These are phyloP conservation scores for Ophiostoma quercus DNA, from an alignment of 2,329 filamentous ascomycete genomes.

Conservation along the genomic window DNA sequence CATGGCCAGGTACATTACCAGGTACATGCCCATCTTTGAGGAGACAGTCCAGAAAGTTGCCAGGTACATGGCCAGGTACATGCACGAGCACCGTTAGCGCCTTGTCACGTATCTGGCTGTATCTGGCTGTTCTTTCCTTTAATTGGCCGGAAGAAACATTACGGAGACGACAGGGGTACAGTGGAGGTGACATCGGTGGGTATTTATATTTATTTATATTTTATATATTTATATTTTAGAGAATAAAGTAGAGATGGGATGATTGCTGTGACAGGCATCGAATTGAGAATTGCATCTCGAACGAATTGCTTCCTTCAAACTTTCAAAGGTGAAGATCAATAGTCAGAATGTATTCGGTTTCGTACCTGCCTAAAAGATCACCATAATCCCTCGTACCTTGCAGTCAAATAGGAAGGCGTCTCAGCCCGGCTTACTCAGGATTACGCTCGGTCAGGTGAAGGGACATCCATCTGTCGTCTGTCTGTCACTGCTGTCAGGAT, in stretches of 20 bases:
- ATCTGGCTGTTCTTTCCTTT: not conserved
- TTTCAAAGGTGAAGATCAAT: too few relatives aligned
- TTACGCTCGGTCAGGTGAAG: too few relatives aligned
- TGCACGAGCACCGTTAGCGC: not conserved
- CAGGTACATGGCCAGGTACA: not conserved
- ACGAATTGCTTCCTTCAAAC: too few relatives aligned
- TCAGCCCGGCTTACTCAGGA: not conserved
- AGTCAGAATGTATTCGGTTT: too few relatives aligned
- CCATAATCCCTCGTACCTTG: not conserved
- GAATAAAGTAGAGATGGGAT: too few relatives aligned
- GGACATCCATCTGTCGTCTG: too few relatives aligned
- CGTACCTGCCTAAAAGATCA: too few relatives aligned
- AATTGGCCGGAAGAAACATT: not conserved
- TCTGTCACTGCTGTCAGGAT: too few relatives aligned
- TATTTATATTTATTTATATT: too few relatives aligned
- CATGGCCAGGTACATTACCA: not conserved
- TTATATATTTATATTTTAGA: too few relatives aligned
- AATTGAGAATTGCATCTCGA: too few relatives aligned
- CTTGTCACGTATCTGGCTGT: constrained; percentile 10
- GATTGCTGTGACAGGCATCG: too few relatives aligned
- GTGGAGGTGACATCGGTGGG: not conserved
- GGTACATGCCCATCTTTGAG: not conserved
- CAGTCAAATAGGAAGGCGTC: not conserved
- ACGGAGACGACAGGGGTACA: not conserved
- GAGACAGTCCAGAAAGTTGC: not conserved